These are phyloP conservation scores for Kuraishia cidri DNA, from an alignment of 805 yeast genomes.

Conservation along the genomic window DNA sequence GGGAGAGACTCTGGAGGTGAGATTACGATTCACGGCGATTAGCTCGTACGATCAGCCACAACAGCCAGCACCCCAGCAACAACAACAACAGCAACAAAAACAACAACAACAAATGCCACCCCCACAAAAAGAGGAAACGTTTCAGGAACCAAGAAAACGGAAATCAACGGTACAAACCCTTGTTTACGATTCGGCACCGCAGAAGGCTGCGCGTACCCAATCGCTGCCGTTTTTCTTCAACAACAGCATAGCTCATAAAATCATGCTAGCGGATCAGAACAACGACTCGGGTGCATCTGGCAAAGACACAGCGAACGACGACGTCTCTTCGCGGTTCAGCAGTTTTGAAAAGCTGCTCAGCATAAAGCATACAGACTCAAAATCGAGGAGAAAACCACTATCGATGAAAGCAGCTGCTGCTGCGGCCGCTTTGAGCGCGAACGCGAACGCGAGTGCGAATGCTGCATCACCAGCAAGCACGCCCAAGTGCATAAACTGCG, in stretches of 20 bases:
- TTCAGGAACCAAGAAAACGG: neutral
- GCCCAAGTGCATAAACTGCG: constrained; percentile 19
- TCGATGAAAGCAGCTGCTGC: neutral
- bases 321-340: constrained; percentile 13
- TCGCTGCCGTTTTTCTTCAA: constrained; percentile 20
- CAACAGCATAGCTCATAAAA: constrained; percentile 20
- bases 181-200: neutral
- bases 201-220: constrained; percentile 22
- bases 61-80: constrained; percentile 3
- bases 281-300: constrained; percentile 8
- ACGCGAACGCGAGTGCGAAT: constrained; percentile 7
- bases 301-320: neutral
- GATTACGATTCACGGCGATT: constrained; percentile 35
- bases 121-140: neutral
- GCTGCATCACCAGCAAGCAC: constrained; percentile 4
- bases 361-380: constrained; percentile 1
- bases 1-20: constrained; percentile 46
- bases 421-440: constrained; percentile 20
- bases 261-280: constrained; percentile 18
- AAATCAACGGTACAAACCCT: neutral
- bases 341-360: constrained; percentile 14
- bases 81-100: constrained; percentile 6
- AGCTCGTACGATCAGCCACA: constrained; percentile 6
- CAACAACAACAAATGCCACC: constrained; percentile 3
- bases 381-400: neutral